Base-by-base conservation (phyloP, 495 filamentous ascomycete genomes). In the Xylaria palmicola region DNA sequence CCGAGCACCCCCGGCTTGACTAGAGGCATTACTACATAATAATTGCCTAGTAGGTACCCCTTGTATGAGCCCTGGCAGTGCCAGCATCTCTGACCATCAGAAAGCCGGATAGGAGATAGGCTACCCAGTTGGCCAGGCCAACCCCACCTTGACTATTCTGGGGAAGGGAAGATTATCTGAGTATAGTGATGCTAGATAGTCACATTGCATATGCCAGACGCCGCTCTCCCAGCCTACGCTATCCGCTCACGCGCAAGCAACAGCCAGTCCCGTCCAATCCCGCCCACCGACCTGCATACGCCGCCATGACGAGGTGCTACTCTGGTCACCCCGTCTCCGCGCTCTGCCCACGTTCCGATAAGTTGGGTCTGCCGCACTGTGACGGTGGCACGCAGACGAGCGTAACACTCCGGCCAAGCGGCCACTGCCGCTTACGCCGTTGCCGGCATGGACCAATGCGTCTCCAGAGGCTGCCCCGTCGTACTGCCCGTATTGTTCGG, bases 351-450 rank as follows among this genome's bases (percentile, higher is more conserved):
- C 34, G 59, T 40, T 45, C 60, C 60, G 60, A 69, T 55, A 57
- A 61, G 56, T 62, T 67, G 69, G 69, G 64, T 64, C 69, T 60
- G 67, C 68, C 69, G 66, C 69, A 72, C 69, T 72, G 69, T 72
- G 69, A 65, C 64, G 43, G 63, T 62, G 54, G 60, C 59, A 59
- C 62, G 27, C 64, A 63, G 62, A 19, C 43, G 41, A 60, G 40
- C 58, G 57, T 43, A 34, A 47, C 63, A 65, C 56, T 64, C 53
- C 59, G 66, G 62, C 60, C 37, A 65, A 50, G 53, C 62, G 64
- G 62, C 47, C 67, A 52, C 51, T 69, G 55, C 67, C 64, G 64
- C 44, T 52, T 63, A 55, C 62, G 60, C 60, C 57, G 51, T 29
- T 47, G 45, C 55, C 44, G 60, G 27, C 58, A 36, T 27, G 34